phyloP scores from a whole-genome alignment of 2,329 filamentous ascomycete genomes.

The Mollisia scopiformis region DNA sequence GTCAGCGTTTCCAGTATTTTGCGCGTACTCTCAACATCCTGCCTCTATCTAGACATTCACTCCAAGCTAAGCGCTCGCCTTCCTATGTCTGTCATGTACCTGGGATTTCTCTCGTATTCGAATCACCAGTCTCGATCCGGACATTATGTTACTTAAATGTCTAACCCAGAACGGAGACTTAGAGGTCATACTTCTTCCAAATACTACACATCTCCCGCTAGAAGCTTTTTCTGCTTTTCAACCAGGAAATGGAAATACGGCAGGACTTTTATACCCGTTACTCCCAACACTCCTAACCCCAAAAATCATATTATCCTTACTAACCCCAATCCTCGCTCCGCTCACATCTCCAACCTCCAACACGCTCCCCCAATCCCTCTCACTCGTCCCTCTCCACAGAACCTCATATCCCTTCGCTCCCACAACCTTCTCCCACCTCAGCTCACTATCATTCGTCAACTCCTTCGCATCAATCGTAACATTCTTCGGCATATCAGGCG shows the following conservation, averaged over 20 bases:
- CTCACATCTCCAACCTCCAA: constrained; percentile 51
- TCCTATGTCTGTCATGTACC: too few relatives aligned
- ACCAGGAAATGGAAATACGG: constrained; percentile 27
- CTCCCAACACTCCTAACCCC: constrained; percentile 54
- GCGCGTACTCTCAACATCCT: too few relatives aligned
- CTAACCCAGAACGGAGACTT: too few relatives aligned
- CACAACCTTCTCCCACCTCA: constrained; percentile 51
- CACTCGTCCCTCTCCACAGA: constrained; percentile 55
- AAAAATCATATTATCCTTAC: constrained; percentile 62
- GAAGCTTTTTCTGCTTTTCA: not conserved
- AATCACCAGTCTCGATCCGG: too few relatives aligned
- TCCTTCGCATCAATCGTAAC: constrained; percentile 50
- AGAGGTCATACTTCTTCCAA: too few relatives aligned
- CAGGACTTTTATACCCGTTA: constrained; percentile 54
- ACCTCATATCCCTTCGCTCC: constrained; percentile 54
- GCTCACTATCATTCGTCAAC: constrained; percentile 51
- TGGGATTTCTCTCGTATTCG: too few relatives aligned
- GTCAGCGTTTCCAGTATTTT: too few relatives aligned
- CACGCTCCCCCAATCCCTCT: constrained; percentile 52
- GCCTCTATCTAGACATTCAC: too few relatives aligned
- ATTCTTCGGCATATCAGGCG: constrained; percentile 52
- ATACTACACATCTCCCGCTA: not conserved
- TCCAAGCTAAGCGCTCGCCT: too few relatives aligned
- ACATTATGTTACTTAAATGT: too few relatives aligned
- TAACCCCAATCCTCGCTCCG: constrained; percentile 49